These are phyloP conservation scores for Clitopilus passeckerianus DNA, from an alignment of 768 basidiomycete species.

Conservation along the genomic window DNA sequence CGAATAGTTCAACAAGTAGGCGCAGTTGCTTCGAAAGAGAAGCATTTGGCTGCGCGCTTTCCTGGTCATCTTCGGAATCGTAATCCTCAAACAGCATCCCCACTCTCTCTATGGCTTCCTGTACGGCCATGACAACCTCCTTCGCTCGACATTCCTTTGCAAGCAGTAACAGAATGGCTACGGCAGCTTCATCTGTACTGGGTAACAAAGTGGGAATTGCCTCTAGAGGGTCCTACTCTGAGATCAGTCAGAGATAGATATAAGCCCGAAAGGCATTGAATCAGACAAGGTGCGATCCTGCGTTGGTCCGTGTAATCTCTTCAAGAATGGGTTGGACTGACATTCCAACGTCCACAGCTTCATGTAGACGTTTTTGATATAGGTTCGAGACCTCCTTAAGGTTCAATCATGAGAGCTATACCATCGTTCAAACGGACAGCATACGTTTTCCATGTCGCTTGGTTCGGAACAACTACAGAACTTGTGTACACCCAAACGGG, in stretches of 20 bases:
- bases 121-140: conserved; percentile 40
- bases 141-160: conserved; percentile 36
- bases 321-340: conserved; percentile 25
- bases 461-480: too few species aligned
- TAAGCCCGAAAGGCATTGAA: neutral
- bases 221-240: conserved; percentile 38
- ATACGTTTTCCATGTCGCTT: too few species aligned
- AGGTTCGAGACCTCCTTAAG: too few species aligned
- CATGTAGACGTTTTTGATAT: neutral
- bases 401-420: too few species aligned
- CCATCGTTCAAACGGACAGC: too few species aligned
- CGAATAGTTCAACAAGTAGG: conserved; percentile 33
- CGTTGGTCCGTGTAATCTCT: conserved; percentile 17
- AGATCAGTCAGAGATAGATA: neutral
- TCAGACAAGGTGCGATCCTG: conserved; percentile 18
- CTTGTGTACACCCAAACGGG: too few species aligned
- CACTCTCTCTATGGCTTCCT: conserved; percentile 39
- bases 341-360: conserved; percentile 4
- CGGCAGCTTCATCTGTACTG: conserved; percentile 30
- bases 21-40: conserved; percentile 25
- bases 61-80: conserved; percentile 21
- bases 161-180: conserved; percentile 33
- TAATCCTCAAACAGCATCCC: conserved; percentile 12
- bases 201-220: conserved; percentile 34
- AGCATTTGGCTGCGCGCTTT: conserved; percentile 8